Evolutionary conservation across 371 early-diverging fungal species (phyloP).

Genomic region (Modicella reniformis): DNA sequence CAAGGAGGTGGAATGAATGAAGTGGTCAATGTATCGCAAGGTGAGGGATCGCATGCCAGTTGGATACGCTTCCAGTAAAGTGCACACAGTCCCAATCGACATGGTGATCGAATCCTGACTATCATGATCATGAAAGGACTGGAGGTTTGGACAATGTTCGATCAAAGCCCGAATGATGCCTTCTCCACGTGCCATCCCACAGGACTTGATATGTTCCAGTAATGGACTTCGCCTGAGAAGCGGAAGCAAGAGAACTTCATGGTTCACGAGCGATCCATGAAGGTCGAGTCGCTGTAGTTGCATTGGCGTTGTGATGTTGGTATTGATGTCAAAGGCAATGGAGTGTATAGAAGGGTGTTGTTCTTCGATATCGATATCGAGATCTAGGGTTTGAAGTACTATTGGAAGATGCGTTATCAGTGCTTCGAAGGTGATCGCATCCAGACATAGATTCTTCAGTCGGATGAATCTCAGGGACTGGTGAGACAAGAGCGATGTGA

Average conservation of each 20-base stretch:
- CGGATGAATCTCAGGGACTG: not conserved
- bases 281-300: too few species aligned
- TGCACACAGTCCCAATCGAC: not conserved
- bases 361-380: not conserved
- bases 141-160: conserved; percentile 3
- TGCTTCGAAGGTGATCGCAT: not conserved
- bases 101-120: not conserved
- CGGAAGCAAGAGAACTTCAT: too few species aligned
- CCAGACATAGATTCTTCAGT: not conserved
- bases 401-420: not conserved
- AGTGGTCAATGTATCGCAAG: not conserved
- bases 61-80: not conserved
- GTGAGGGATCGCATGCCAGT: not conserved
- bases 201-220: too few species aligned
- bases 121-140: conserved; percentile 10
- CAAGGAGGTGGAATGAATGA: too few species aligned
- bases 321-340: too few species aligned
- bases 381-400: not conserved
- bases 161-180: too few species aligned
- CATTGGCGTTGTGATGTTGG: too few species aligned
- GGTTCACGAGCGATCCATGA: too few species aligned
- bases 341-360: too few species aligned
- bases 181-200: too few species aligned
- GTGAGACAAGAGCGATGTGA: not conserved
- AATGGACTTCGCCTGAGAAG: too few species aligned